A percentile compares a stretch with the other conserved stretches of the same genome.
These are phyloP conservation scores for Physcomitrium patens DNA, from an alignment of 225 moss, liverwort and hornwort genomes.

Conservation along the genomic window DNA sequence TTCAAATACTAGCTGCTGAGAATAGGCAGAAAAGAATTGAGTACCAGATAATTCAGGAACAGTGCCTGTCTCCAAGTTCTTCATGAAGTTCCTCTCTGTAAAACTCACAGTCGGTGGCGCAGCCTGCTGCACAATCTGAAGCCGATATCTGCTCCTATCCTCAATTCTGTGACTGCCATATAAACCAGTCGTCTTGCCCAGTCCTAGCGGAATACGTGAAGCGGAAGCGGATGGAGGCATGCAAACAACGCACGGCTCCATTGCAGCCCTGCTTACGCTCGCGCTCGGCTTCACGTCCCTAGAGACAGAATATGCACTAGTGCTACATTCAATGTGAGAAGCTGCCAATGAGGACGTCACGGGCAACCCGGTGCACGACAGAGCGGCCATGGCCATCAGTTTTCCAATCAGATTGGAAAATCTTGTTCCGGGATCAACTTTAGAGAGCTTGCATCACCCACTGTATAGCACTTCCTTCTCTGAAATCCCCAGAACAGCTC, in stretches of 20 bases:
- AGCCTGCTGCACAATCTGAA: conserved; percentile 48
- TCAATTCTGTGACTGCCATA: conserved; percentile 34
- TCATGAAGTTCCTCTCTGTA: conserved; percentile 36
- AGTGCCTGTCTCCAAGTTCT: conserved; percentile 45
- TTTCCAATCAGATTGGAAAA: conserved; percentile 17
- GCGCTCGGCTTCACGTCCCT: conserved; percentile 30
- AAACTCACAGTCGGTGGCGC: conserved; percentile 43
- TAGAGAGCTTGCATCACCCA: conserved; percentile 9
- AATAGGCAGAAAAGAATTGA: neutral
- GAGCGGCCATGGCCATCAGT: conserved; percentile 33
- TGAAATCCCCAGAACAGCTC: neutral
- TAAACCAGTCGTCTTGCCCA: conserved; percentile 27
- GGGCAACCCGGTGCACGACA: conserved; percentile 37
- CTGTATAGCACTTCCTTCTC: neutral
- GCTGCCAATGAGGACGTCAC: conserved; percentile 25
- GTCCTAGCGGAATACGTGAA: conserved; percentile 25
- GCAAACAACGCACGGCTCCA: conserved; percentile 43
- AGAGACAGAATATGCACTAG: neutral
- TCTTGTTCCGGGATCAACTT: conserved; percentile 16
- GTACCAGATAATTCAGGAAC: conserved; percentile 44
- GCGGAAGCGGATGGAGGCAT: conserved; percentile 26
- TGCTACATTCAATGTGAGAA: conserved; percentile 21
- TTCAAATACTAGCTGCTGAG: neutral
- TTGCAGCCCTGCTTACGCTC: conserved; percentile 15
- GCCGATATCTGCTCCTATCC: conserved; percentile 28